Evolutionary conservation across 1,139 yeast genomes (phyloP).

Genomic region (Hemisphaericaspora subhashii): DNA sequence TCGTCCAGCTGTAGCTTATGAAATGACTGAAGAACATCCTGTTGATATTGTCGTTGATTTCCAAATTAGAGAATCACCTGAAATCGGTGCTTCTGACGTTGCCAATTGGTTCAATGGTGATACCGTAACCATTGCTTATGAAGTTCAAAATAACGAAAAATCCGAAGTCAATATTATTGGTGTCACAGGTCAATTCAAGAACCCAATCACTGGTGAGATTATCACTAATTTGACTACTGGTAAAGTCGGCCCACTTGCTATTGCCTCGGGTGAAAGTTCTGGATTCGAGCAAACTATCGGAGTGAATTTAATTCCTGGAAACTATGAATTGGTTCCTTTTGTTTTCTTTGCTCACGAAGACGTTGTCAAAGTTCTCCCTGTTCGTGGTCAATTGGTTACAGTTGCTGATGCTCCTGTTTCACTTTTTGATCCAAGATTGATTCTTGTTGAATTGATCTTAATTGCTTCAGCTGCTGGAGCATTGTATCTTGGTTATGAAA

Average conservation of each 20-base stretch:
- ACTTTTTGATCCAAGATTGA: conserved; percentile 68
- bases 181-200: conserved; percentile 69
- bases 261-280: conserved; percentile 50
- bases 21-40: conserved; percentile 17
- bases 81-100: conserved; percentile 32
- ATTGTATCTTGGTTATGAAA: conserved; percentile 48
- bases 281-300: conserved; percentile 55
- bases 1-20: conserved; percentile 19
- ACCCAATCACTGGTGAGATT: conserved; percentile 52
- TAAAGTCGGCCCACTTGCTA: conserved; percentile 60
- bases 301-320: conserved; percentile 56
- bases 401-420: conserved; percentile 70
- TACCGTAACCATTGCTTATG: conserved; percentile 53
- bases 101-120: conserved; percentile 54
- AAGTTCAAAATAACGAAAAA: conserved; percentile 59
- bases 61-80: conserved; percentile 42
- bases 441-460: conserved; percentile 60
- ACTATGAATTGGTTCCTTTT: conserved; percentile 62
- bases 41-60: conserved; percentile 44
- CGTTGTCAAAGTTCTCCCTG: conserved; percentile 55
- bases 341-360: conserved; percentile 54
- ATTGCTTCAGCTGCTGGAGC: conserved; percentile 49
- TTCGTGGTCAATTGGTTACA: conserved; percentile 56
- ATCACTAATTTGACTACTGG: conserved; percentile 65
- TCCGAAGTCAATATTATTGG: conserved; percentile 58